Conservation (phyloP, 2,329 filamentous ascomycete genomes). For the Graphilbum fragrans region DNA sequence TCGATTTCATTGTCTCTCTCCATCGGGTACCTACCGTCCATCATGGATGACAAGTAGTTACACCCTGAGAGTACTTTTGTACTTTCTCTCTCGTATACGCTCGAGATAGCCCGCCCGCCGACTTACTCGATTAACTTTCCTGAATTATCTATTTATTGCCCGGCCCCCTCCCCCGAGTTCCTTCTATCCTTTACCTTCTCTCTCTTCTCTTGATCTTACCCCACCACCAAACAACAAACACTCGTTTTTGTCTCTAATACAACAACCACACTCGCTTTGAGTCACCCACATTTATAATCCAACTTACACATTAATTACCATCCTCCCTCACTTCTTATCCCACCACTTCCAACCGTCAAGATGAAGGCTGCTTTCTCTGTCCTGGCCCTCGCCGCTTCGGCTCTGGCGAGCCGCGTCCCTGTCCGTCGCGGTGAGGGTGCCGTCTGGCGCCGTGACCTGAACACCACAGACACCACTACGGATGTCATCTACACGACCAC, state of each 20-base stretch:
- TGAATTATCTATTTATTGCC: background rate
- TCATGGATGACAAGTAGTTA: no score
- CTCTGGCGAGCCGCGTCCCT: slow-evolving; percentile 14
- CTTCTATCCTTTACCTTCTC: background rate
- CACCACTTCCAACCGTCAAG: slow-evolving; percentile 5
- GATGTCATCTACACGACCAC: slow-evolving; percentile 1
- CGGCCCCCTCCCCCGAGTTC: background rate
- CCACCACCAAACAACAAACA: background rate
- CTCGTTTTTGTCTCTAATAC: background rate
- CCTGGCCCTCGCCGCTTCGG: slow-evolving; percentile 17
- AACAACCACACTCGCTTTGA: background rate
- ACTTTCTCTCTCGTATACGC: no score
- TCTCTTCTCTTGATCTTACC: background rate
- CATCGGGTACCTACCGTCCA: no score
- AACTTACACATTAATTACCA: background rate
- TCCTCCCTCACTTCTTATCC: background rate
- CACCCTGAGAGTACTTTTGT: no score
- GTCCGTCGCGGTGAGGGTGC: slow-evolving; percentile 7
- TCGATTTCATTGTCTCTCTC: no score
- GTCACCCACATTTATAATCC: background rate
- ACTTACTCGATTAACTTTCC: background rate
- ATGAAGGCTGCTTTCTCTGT: slow-evolving; percentile 21
- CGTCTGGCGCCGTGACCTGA: slow-evolving; percentile 5
- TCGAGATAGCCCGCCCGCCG: no score
- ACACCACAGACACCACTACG: background rate